Base-by-base conservation (phyloP, 768 basidiomycete genomes). In the Tulasnella sp. region DNA sequence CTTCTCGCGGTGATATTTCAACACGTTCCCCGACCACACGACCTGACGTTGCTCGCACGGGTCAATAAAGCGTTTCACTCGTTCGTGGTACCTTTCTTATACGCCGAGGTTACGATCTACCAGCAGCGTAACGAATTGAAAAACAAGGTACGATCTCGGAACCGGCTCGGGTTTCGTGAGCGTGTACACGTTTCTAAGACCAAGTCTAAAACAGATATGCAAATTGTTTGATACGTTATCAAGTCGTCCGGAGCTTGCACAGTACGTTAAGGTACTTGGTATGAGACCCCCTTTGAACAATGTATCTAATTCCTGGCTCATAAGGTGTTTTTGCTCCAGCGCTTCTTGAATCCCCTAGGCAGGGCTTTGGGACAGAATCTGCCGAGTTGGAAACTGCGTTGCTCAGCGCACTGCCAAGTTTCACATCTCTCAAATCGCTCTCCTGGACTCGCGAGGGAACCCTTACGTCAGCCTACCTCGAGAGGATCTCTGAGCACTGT, bases 391-490 rank as follows among this genome's bases (percentile, higher is more conserved):
- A 86, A 10, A 82, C 84, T 6, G 80, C 84, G 11, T 89, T 91
- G 70, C 74, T 87, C 7, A 81, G 79, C 71, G 93, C 89, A 0
- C 83, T 94, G 18, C 82, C 83, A 71, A 92, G 93, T 81, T 92
- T 92, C 81, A 81, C 83, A 55, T 89, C 89, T 79, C 86, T 94
- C 15, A 85, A 81, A 67, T 86, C 89, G 7, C 93, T 91, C 81
- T 89, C 89, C 5, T 95, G 93, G 93, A 94, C 93, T 13, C 88
- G 93, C 61, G 91, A 94, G 80, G 91, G 93, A 4, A 90, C 93
- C 5, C 83, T 94, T 29, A 89, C 86, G 57, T 88, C 90, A 5
- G 84, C 85, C 0, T 88, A 93, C 44, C 85, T 95, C 10, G 80
- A 85, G n/a, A 87, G 88, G 23, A 84, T 94, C 7, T 75, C 46